These are phyloP conservation scores for Paraconiothyrium sp. DNA, from an alignment of 2,329 filamentous ascomycete species.

Conservation along the genomic window DNA sequence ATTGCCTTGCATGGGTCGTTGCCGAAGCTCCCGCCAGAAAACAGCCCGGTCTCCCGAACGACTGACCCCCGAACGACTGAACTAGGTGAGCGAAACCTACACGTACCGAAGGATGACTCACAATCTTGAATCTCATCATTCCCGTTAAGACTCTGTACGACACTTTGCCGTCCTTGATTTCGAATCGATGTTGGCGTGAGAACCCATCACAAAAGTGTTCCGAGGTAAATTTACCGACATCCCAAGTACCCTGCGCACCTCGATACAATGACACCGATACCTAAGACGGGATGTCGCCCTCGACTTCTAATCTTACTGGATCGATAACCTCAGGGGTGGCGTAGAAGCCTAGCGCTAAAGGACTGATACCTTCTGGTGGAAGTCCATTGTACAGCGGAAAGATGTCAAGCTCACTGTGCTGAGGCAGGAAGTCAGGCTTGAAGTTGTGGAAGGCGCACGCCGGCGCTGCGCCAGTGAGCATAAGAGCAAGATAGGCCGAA, in stretches of 20 bases:
- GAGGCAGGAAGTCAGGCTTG: not conserved
- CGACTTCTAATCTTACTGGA: slow-evolving; percentile 14
- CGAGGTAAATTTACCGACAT: slow-evolving; percentile 18
- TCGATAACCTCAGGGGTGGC: slow-evolving; percentile 11
- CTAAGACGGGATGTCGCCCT: slow-evolving; percentile 18
- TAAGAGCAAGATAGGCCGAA: not conserved
- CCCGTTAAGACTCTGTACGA: slow-evolving; percentile 17
- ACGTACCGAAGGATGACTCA: not conserved
- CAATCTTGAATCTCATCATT: slow-evolving; percentile 17
- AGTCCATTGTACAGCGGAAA: slow-evolving; percentile 6
- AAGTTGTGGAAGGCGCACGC: slow-evolving; percentile 5
- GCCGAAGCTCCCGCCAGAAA: slow-evolving; percentile 11
- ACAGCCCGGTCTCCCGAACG: slow-evolving; percentile 16
- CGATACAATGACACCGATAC: slow-evolving; percentile 17
- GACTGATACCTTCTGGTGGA: slow-evolving; percentile 13
- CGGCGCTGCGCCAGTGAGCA: not conserved
- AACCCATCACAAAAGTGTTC: slow-evolving; percentile 22
- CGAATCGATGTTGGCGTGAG: slow-evolving; percentile 19
- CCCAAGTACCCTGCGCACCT: slow-evolving; percentile 19
- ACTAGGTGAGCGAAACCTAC: too few species aligned
- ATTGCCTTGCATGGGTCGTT: slow-evolving; percentile 21
- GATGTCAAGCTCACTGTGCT: not conserved
- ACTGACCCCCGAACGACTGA: not conserved
- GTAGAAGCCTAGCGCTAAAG: slow-evolving; percentile 18
- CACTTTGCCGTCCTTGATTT: slow-evolving; percentile 17